These are phyloP conservation scores for Sugiyamaella paludigena DNA, from an alignment of 1,139 yeast genomes.

Conservation along the genomic window DNA sequence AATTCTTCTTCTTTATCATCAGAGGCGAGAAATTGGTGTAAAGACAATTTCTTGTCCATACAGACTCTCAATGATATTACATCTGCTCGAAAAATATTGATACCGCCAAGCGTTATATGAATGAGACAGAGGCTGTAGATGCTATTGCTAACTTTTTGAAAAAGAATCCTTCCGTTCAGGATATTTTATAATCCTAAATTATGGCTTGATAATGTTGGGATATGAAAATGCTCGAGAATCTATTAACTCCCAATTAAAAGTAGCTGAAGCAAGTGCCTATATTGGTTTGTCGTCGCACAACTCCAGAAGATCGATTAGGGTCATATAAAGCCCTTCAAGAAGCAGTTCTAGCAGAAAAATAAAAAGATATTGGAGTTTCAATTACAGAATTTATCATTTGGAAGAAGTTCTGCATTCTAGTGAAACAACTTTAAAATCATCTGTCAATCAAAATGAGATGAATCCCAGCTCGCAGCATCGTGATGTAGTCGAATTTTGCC, in stretches of 20 bases:
- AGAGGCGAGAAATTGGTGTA: conserved; percentile 49
- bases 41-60: conserved; percentile 61
- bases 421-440: conserved; percentile 41
- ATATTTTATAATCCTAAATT: conserved; percentile 42
- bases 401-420: conserved; percentile 40
- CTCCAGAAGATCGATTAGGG: conserved; percentile 35
- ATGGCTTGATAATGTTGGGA: conserved; percentile 6
- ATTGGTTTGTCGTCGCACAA: conserved; percentile 44
- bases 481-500: conserved; percentile 57
- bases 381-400: conserved; percentile 43
- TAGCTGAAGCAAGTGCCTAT: conserved; percentile 49
- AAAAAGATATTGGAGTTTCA: conserved; percentile 45
- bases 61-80: conserved; percentile 67
- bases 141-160: conserved; percentile 38
- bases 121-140: conserved; percentile 39
- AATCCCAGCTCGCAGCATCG: conserved; percentile 56
- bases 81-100: conserved; percentile 55
- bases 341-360: conserved; percentile 35
- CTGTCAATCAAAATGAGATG: conserved; percentile 45
- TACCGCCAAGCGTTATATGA: conserved; percentile 40
- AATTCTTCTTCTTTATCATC: conserved; percentile 26
- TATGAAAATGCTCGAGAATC: conserved; percentile 8
- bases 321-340: conserved; percentile 47
- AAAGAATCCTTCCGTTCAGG: conserved; percentile 46
- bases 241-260: conserved; percentile 46